Base-by-base conservation (phyloP, 805 yeast species). In the Cyberlindnera samutprakarnensis region DNA sequence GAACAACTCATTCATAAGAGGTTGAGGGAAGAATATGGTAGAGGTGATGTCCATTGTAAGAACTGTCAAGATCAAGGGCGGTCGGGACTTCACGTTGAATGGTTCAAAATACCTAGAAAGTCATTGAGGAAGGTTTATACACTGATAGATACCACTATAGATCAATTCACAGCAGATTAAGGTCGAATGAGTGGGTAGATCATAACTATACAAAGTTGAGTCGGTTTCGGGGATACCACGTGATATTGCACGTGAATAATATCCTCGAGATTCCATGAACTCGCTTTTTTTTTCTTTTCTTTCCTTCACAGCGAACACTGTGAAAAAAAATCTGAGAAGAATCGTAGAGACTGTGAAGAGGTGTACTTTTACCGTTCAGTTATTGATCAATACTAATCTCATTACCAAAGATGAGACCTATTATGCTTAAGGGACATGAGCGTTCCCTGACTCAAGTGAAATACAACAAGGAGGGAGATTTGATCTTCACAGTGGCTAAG, bases 361-460 rank as follows among this genome's bases (percentile, higher is more conserved):
- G n/a, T n/a, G n/a, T n/a, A n/a, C n/a, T n/a, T n/a, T n/a, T n/a
- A n/a, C n/a, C n/a, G n/a, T n/a, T n/a, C n/a, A n/a, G n/a, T n/a
- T n/a, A n/a, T n/a, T n/a, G n/a, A n/a, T n/a, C n/a, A n/a, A n/a
- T n/a, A n/a, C n/a, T n/a, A n/a, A n/a, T n/a, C n/a, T n/a, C n/a
- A n/a, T n/a, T n/a, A n/a, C n/a, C n/a, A 44, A 54, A 44, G 44
- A 75, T 76, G 81, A 75, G 81, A 70, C 82, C 83, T 37, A 59
- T 76, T 46, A 53, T 77, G 68, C 66, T 81, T 51, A 82, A 83
- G 71, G 97, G 97, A 39, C 98, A 92, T 64, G 95, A 85, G 66
- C 94, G 98, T 74, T 86, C 97, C 45, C 67, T 92, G 49, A 88
- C 97, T 30, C 97, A 92, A 69, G 88, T 92, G 49, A 90, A 84